phyloP scores from a whole-genome alignment of 164 flowering plant genomes.

The Echeveria elegans region DNA sequence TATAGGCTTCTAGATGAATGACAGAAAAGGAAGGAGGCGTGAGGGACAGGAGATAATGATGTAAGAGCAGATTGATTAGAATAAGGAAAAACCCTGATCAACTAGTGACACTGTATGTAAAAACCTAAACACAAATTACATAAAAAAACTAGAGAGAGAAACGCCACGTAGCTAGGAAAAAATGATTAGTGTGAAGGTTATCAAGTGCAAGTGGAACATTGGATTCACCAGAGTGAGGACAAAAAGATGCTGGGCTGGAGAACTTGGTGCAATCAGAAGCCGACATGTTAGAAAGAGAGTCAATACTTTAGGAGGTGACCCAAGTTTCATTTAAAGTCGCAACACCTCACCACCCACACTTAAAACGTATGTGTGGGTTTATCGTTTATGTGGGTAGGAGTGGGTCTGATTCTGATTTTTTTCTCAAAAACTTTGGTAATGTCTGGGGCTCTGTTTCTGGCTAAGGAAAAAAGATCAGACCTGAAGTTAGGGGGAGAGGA shows the following conservation, averaged over 20 bases:
- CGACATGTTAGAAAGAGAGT: neutral
- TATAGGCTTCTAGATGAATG: neutral
- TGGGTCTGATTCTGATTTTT: neutral
- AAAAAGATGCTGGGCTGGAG: constrained; percentile 5
- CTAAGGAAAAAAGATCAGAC: neutral
- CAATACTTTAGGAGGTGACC: neutral
- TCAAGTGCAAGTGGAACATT: constrained; percentile 4
- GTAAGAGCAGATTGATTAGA: neutral
- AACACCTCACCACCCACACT: neutral
- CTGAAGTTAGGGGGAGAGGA: constrained; percentile 4
- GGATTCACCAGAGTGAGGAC: neutral
- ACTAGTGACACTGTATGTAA: neutral
- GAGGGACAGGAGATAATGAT: constrained; percentile 2
- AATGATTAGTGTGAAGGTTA: constrained; percentile 2
- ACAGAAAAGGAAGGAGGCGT: constrained; percentile 6
- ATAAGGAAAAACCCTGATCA: neutral
- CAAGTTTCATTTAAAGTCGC: constrained; percentile 3
- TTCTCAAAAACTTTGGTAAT: neutral
- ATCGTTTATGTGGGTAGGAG: neutral
- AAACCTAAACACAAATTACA: constrained; percentile 1
- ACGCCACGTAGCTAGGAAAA: neutral
- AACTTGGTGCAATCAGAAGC: neutral
- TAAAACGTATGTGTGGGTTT: neutral
- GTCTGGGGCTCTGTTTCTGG: neutral
- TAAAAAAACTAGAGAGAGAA: neutral